A percentile compares a stretch with the other conserved stretches of the same genome.
Evolutionary conservation across 78 protist species (phyloP).

Genomic region (Bodo saltans): DNA sequence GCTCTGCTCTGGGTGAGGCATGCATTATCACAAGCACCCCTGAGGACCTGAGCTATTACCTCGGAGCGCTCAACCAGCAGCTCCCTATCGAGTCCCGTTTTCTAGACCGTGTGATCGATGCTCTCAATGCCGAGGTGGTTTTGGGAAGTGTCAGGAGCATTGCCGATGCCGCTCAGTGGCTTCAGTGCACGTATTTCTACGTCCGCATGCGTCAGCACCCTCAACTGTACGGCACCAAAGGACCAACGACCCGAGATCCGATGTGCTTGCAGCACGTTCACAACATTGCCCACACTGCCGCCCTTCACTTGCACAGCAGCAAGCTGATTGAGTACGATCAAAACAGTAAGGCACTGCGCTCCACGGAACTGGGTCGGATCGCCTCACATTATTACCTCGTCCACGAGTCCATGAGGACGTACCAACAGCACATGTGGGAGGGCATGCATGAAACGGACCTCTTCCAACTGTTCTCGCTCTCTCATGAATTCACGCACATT

Average conservation of each 20-base stretch:
- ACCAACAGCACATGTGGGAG: constrained; percentile 78
- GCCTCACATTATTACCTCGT: constrained; percentile 94
- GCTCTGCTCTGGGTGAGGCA: constrained; percentile 83
- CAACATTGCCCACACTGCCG: constrained; percentile 90
- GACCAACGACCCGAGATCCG: constrained; percentile 52
- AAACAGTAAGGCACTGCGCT: constrained; percentile 8
- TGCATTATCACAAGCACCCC: constrained; percentile 84
- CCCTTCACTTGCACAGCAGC: constrained; percentile 73
- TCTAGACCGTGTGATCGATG: constrained; percentile 76
- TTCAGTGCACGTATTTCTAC: constrained; percentile 92
- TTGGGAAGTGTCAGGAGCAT: constrained; percentile 76
- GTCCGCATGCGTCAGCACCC: constrained; percentile 94
- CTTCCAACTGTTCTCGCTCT: constrained; percentile 68
- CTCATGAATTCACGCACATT: constrained; percentile 87
- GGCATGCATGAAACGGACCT: constrained; percentile 86
- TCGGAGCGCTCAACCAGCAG: constrained; percentile 91
- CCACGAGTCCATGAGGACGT: constrained; percentile 63
- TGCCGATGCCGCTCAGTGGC: constrained; percentile 91
- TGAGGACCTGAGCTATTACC: constrained; percentile 86
- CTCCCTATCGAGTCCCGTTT: constrained; percentile 97
- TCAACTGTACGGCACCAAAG: constrained; percentile 71
- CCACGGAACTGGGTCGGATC: constrained; percentile 93
- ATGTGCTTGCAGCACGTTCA: constrained; percentile 60
- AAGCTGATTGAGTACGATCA: constrained; percentile 83
- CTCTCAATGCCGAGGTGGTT: constrained; percentile 96